Percentiles rank a stretch among this genome's conserved stretches.
Conservation (phyloP, 2,329 filamentous ascomycete species). For the Chrysoporthe deuterocubensis region DNA sequence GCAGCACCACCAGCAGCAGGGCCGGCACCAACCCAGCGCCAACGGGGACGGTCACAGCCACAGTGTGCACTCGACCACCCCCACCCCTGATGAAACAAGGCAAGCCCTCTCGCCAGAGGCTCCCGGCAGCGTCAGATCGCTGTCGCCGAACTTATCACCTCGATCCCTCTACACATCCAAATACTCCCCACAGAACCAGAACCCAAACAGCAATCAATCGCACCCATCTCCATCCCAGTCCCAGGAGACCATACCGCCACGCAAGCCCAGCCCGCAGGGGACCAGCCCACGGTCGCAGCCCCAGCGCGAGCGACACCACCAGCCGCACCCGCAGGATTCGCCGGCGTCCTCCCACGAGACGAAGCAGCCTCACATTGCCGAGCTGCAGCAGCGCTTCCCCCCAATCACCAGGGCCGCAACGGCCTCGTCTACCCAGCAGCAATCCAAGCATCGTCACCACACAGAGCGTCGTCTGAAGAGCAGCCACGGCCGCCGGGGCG, state of each 20-base stretch:
- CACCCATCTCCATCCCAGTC: conserved; percentile 14
- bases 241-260: conserved; percentile 2
- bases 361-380: conserved; percentile 38
- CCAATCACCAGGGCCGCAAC: conserved; percentile 36
- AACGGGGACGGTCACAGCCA: conserved; percentile 6
- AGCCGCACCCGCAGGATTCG: conserved; percentile 17
- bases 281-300: conserved; percentile 18
- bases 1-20: not conserved
- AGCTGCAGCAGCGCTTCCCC: conserved; percentile 38
- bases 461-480: conserved; percentile 31
- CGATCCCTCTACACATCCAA: conserved; percentile 52
- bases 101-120: conserved; percentile 34
- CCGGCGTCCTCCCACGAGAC: conserved; percentile 10
- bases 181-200: conserved; percentile 43
- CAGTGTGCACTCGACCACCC: conserved; percentile 23
- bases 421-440: conserved; percentile 16
- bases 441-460: conserved; percentile 33
- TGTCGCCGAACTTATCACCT: conserved; percentile 48
- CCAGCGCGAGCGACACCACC: conserved; percentile 7
- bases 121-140: conserved; percentile 39
- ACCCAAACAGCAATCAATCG: conserved; percentile 16
- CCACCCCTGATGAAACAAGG: conserved; percentile 36
- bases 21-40: not conserved
- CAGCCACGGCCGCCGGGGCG: conserved; percentile 39
- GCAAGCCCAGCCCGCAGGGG: conserved; percentile 29